Base-by-base conservation (phyloP, 1,284 basidiomycete genomes). In the Heterobasidion parviporum region DNA sequence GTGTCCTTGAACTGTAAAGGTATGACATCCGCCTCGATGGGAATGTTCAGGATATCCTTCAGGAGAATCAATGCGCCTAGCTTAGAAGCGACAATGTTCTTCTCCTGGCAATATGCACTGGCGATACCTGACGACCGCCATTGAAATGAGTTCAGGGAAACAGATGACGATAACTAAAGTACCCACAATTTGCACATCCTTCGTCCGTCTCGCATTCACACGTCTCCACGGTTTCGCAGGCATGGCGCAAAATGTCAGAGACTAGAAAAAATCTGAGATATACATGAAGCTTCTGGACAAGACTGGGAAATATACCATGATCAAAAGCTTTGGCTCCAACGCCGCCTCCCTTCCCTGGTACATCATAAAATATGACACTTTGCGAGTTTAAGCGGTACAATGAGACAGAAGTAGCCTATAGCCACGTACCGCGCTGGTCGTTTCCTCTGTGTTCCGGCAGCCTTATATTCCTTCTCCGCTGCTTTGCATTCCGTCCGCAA, bases 401-500 rank as follows among this genome's bases (percentile, higher is more conserved):
- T 15, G 7, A 9, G n/a, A 49, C 18, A 7, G 41, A 7, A 1
- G 33, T 16, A 41, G 18, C n/a, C 32, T 6, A 16, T 33, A 58
- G n/a, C 5, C 32, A 57, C 67, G 34, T 55, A 86, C 88, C 87
- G 77, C 9, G 87, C 92, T 1, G 92, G 90, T 54, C 92, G 76
- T 66, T 89, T 89, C 53, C 91, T 73, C 52, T 70, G 70, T 1
- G 86, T 83, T 52, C 79, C 74, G 5, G 70, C 68, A n/a, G 70
- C 69, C 57, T 79, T 82, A 66, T 86, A 84, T 68, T 94, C 92
- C 66, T 93, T 92, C 66, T 90, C 85, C 14, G 79, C 70, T 1
- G 80, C 80, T 68, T 94, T 93, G 72, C 93, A 95, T 65, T 95
- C 93, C 1, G 93, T 94, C 54, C 74, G 80, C n/a, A 95, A 70